Base-by-base conservation (phyloP, 495 filamentous ascomycete species). In the Terfezia boudieri region DNA sequence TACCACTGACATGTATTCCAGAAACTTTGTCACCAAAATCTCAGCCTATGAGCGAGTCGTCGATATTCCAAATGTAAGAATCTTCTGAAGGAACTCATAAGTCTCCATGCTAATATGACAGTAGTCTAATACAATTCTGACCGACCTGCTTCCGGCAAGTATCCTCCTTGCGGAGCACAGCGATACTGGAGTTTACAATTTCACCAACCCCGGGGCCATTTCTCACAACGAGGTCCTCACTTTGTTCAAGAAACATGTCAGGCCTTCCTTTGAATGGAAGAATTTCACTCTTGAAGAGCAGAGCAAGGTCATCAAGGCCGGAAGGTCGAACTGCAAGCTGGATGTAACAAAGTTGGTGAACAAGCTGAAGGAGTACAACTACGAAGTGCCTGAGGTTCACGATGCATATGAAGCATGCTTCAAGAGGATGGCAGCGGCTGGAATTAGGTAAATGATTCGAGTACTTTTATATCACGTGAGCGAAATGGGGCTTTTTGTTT, bases 21-120 rank as follows among this genome's bases (percentile, higher is more conserved):
- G 78, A 60, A 79, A 74, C 67, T 81, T 81, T 60, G 76, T 81
- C 59, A 81, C 78, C 59, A 81, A 81, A 68, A 81, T 81, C 59
- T 67, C 71, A 60, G 71, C 73, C 61, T 81, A 81, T 61, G 75
- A 77, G 38, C 71, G 69, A 26, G 76, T 81, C 36, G 76, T 81
- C 49, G 72, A 79, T 61, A 76, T 81, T 43, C 77, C 76, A 52
- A 81, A 81, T 64, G 60, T 61, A 38, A 53, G 60, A 48, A 48
- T 20, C 16, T 22, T 6, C 2, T 16, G 8, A 14, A 0, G 12
- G 11, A 11, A 17, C 10, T 51, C 12, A 9, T 16, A 55, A 36
- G 22, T 43, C 16, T 9, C 6, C 2, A n/a, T 51, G 50, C 51
- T 53, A 22, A 50, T 9, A 35, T 12, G 36, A 8, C 8, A 5